Evolutionary conservation across 179 eudicot genomes (phyloP), one percentile per base, ranked within the genome.

Genomic region (Dionaea muscipula): DNA sequence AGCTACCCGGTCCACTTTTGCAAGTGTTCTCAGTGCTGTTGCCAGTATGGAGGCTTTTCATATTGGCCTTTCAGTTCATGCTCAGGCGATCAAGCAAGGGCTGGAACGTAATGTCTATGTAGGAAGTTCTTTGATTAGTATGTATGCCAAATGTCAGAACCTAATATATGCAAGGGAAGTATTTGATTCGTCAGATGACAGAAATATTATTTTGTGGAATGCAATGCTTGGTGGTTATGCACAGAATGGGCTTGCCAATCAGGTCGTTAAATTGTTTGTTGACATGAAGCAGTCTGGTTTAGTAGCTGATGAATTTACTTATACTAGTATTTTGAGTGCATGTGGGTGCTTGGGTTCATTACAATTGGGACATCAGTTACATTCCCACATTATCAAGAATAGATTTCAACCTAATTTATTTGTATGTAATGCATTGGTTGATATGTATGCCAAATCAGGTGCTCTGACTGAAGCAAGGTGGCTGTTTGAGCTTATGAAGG

Each of bases 361-460:
- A 18, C 71, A 62, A 61, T 57, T 83, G 56, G 97, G 97, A 27
- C 61, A 56, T 35, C 94, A 83, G 58, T 67, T 89, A 64, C 97
- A 89, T 76, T 68, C 78, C 27, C 47, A 62, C 68, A 75, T 79
- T 36, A 78, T 83, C 53, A 89, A 83, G 75, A 81, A 73, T 47
- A 82, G 80, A 26, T 75, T 75, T 37, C 75, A 55, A n/a, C 43
- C 59, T 26, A 79, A 81, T 61, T 72, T 86, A 70, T 89, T 55
- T 64, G 95, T 85, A 31, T 73, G 81, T 53, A 89, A 89, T 66
- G 86, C 95, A 57, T 73, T 86, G 69, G 83, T 81, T 26, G 86
- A 83, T 64, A 83, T 89, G 97, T 86, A 89, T 78, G 95, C 93
- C 45, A 89, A 89, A 61, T 71, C 81, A 26, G 80, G 86, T 26